phyloP scores from a whole-genome alignment of 75 land plant species.

The Adiantum capillusveneris region DNA sequence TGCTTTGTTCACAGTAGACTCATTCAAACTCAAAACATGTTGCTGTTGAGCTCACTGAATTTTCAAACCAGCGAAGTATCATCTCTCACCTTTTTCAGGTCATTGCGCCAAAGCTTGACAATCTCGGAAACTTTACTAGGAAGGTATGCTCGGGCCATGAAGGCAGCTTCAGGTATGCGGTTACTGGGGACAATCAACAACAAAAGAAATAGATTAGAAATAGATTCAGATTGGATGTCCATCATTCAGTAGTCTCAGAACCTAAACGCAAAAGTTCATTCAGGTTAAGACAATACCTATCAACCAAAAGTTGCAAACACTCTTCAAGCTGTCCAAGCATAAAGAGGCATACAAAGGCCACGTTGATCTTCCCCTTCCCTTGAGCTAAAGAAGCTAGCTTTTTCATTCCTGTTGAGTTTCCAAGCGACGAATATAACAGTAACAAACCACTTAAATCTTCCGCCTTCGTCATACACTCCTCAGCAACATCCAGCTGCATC shows the following conservation, averaged over 20 bases:
- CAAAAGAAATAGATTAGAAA: slow-evolving; percentile 2
- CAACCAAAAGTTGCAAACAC: slow-evolving; percentile 75
- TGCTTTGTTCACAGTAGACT: no score
- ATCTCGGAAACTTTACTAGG: slow-evolving; percentile 41
- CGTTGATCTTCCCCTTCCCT: slow-evolving; percentile 91
- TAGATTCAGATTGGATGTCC: not conserved
- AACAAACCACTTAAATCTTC: slow-evolving; percentile 88
- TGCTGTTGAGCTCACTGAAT: no score
- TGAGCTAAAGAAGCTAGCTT: slow-evolving; percentile 63
- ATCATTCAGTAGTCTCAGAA: not conserved
- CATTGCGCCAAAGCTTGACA: slow-evolving; percentile 34
- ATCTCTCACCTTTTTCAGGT: slow-evolving; percentile 31
- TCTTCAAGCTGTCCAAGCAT: slow-evolving; percentile 87
- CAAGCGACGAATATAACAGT: slow-evolving; percentile 83
- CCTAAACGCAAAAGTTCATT: not conserved
- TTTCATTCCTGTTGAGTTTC: slow-evolving; percentile 80
- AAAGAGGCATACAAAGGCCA: slow-evolving; percentile 84
- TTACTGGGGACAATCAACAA: slow-evolving; percentile 31
- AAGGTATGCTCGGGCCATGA: slow-evolving; percentile 35
- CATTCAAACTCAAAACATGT: no score
- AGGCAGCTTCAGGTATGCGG: slow-evolving; percentile 46
- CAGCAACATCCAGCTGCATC: slow-evolving; percentile 92
- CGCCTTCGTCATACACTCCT: slow-evolving; percentile 75
- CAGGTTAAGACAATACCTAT: slow-evolving; percentile 44
- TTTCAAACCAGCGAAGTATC: no score